Evolutionary conservation across 192 early-diverging fungal species (phyloP).

Genomic region (Backusella macrospora): DNA sequence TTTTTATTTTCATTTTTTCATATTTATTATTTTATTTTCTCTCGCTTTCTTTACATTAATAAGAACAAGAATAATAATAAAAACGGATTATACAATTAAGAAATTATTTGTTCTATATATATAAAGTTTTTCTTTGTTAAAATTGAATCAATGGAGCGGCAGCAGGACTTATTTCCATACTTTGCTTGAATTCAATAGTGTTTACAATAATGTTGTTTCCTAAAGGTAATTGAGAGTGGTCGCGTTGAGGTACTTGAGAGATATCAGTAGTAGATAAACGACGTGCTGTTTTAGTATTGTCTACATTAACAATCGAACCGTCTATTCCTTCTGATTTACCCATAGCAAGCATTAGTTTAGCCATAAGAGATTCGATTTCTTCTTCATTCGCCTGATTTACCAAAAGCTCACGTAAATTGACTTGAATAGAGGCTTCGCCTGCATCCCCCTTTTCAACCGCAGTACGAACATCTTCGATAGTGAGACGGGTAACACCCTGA

Average conservation of each 20-base stretch:
- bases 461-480: slow-evolving; percentile 30
- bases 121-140: slow-evolving; percentile 1
- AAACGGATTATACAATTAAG: neutral
- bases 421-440: slow-evolving; percentile 29
- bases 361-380: slow-evolving; percentile 30
- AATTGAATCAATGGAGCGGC: slow-evolving; percentile 39
- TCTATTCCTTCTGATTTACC: slow-evolving; percentile 18
- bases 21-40: too few relatives aligned
- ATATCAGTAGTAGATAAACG: slow-evolving; percentile 15
- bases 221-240: neutral
- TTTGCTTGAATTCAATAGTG: slow-evolving; percentile 49
- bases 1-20: neutral
- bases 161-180: slow-evolving; percentile 48
- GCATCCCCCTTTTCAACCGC: slow-evolving; percentile 30
- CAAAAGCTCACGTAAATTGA: slow-evolving; percentile 28
- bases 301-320: slow-evolving; percentile 14
- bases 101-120: neutral
- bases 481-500: slow-evolving; percentile 23
- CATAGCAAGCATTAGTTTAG: slow-evolving; percentile 31
- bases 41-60: neutral
- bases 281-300: neutral
- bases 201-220: slow-evolving; percentile 41
- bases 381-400: slow-evolving; percentile 35
- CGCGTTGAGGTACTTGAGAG: neutral
- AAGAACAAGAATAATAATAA: neutral